Base-by-base conservation (phyloP, 192 early-diverging fungal genomes). In the Coemansia sp. region DNA sequence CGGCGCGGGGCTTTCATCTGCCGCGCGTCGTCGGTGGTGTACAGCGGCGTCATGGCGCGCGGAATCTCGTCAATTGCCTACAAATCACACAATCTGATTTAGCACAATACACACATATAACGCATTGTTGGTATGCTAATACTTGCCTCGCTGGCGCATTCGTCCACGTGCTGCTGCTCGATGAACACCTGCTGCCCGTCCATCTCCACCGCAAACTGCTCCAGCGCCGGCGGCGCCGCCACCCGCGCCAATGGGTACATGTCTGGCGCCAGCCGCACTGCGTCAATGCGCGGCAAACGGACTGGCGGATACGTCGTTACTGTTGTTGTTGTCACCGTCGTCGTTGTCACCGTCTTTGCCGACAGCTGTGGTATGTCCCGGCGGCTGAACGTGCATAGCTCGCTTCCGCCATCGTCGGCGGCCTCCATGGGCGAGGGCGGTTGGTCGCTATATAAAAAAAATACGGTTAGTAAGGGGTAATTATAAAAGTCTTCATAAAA, bases 291-390 rank as follows among this genome's bases (percentile, higher is more conserved):
- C 3, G 86, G 87, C 48, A 95, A 75, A 45, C 84, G 66, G 9
- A 93, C 71, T 13, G 92, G 91, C 5, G 92, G 92, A 71, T 88
- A 95, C 6, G 89, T 91, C 0, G 92, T 94, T 4, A 92, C 92
- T 3, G 91, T 93, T 0, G 91, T 94, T 3, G 91, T 92, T 1
- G 91, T 92, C 27, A 92, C 90, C 1, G 91, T 90, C 2, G 88
- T 89, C 17, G 88, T 89, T 1, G 86, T 87, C 4, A 87, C 88
- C 36, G 85, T 90, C 46, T 85, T 87, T 14, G 86, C 84, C 3
- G 79, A 87, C 54, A 64, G 86, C 83, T 70, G 83, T 46, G 64
- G 34, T 17, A 36, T 34, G 19, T 37, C 53, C 46, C 46, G 46
- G 19, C 4, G 16, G 3, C 16, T 54, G 16, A 54, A 54, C 29